Evolutionary conservation across 1,284 basidiomycete species (phyloP), one percentile per base, ranked within the genome.

Genomic region (Mycena citricolor): DNA sequence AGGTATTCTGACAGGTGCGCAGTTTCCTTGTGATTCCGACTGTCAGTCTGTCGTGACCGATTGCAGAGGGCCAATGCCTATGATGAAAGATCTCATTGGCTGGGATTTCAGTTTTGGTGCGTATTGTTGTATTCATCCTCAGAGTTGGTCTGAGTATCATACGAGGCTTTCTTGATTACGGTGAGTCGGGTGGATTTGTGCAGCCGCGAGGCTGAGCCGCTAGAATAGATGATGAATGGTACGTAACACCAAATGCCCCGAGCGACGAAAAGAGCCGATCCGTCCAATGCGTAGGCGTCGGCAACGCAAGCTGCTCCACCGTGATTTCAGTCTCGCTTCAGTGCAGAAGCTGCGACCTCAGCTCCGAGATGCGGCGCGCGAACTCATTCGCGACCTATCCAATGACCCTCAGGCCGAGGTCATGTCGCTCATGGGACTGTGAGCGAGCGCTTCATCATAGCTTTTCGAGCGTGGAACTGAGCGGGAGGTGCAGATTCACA

Each of bases 401-500:
- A 46, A 54, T 6, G 40, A 51, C 7, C 56, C 56, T 2, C 44
- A 40, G 10, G 34, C 53, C 12, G 50, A 60, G 17, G 25, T 57
- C 2, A 19, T 58, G 23, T 45, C 25, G 28, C 54, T 62, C 28
- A 10, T 61, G 8, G 46, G 56, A 41, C 57, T 60, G 61, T 58
- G 22, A 23, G 60, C 1, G 7, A 49, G 20, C 20, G 34, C 24
- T 29, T 34, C 8, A 19, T 4, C 21, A 6, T 1, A 8, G 5
- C 11, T 19, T 21, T n/a, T 28, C 16, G 12, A 7, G 16, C 7
- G 11, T 13, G 16, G 8, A 3, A 13, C 16, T 13, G 14, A 24
- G 14, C 28, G 23, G 44, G 14, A 20, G 8, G 42, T 36, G 21
- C 25, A 64, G 60, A n/a, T 52, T 60, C 47, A 51, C 59, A 4